Evolutionary conservation across 2,329 filamentous ascomycete species (phyloP), one percentile per base, ranked within the genome.

Genomic region (Huntiella savannae): DNA sequence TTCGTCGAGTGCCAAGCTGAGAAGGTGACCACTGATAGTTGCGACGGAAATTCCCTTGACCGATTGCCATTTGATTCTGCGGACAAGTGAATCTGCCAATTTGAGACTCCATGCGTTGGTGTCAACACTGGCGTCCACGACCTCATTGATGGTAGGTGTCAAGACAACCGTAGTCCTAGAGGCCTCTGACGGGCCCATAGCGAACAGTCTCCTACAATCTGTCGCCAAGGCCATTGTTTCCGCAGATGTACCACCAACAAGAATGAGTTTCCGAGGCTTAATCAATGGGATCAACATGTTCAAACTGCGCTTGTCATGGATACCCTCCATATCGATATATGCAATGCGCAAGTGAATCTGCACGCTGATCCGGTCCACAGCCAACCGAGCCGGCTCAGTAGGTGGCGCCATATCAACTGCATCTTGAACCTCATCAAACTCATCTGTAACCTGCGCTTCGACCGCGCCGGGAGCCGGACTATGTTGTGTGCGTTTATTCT

Each of bases 51-150:
- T 67, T 2, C 82, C 86, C 47, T 85, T 79, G 17, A 96, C 86
- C 49, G 84, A 87, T 63, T 96, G 91, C 91, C 91, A 96, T 57
- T 83, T 84, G 50, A 98, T 70, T 54, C 81, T 81, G 61, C 84
- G 84, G 49, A 93, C 82, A 15, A 98, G 74, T 39, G 74, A 67
- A 54, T 88, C 83, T 42, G 84, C 86, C 13, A 98, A 71, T 61
- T 87, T 93, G 50, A 98, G 82, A 17, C 83, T 79, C 91, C 92
- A 98, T 3, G 91, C 87, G 58, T 96, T 95, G 4, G 88, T 96
- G 59, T 98, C 91, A 37, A 96, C 88, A 56, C 87, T 95, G 10
- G 88, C 91, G 60, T 98, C 79, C 37, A 98, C 71, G 11, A 70
- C 66, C 33, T 71, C 67, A 17, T 86, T 86, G n/a, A 83, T 67